Base-by-base conservation (phyloP, 2,329 filamentous ascomycete genomes). In the Chrysosporium keratinophilum region DNA sequence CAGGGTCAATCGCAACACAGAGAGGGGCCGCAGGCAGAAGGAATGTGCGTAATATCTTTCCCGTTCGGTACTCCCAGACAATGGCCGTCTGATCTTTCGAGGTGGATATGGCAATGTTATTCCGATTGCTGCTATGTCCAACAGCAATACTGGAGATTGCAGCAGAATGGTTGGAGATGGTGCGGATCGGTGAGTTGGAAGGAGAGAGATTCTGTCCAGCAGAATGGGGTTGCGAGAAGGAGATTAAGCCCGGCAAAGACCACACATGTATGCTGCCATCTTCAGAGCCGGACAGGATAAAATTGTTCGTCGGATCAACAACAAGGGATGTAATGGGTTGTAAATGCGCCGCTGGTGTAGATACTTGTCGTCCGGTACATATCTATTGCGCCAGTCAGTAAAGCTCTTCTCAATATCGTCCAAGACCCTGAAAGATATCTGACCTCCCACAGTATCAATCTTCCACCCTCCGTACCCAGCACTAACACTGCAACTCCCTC, bases 241-340 rank as follows among this genome's bases (percentile, higher is more conserved):
- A 81, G 2, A 96, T 77, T 10, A 97, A 79, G 20, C 78, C 78
- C 2, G 85, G 77, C 50, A 96, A 71, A 1, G 88, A 88, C 93
- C 93, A 98, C 56, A 97, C 84, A 69, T 95, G 88, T 58, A 96
- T 78, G 67, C 88, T 95, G 50, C 89, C 87, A 73, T 98, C 93
- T 61, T 70, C 60, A 12, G 73, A 74, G 41, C 71, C 73, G 14
- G 72, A 75, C 17, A 75, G 60, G 56, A 75, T 68, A 57, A 72
- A 72, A 56, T 72, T 72, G 50, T 70, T 84, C 41, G 83, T 85
- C 10, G 83, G 79, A 63, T 83, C 80, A 23, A 83, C 77, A 37
- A 80, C 82, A 53, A 97, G 74, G 64, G 82, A 84, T 20, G 87
- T 89, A 28, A 97, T 82, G 3, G 71, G 67, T 57, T 72, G 68